A percentile compares a stretch with the other conserved stretches of the same genome.
phyloP scores from a whole-genome alignment of 73 alveolate species.

The Urostyla sp. region DNA sequence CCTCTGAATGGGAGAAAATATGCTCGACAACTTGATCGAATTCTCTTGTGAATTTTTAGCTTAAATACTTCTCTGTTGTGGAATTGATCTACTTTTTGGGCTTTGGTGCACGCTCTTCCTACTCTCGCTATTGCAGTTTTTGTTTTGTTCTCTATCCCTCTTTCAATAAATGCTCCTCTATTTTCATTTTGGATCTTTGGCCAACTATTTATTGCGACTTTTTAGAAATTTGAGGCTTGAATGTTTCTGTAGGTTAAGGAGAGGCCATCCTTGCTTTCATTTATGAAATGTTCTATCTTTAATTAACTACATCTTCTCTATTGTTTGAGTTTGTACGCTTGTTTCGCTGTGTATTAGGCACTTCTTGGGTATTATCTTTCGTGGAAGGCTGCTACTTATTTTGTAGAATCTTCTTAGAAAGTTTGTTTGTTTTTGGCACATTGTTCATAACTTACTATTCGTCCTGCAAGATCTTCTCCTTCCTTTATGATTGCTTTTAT shows the following conservation, averaged over 20 bases:
- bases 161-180: conserved; percentile 43
- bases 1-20: conserved; percentile 12
- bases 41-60: conserved; percentile 44
- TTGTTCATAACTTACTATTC: background rate
- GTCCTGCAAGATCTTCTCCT: background rate
- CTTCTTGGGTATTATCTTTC: background rate
- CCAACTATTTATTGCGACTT: conserved; percentile 39
- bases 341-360: background rate
- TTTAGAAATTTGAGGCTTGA: conserved; percentile 44
- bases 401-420: conserved; percentile 35
- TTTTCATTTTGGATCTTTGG: conserved; percentile 12
- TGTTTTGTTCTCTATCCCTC: conserved; percentile 27
- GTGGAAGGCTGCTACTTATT: conserved; percentile 15
- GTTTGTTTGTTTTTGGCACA: conserved; percentile 18
- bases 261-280: conserved; percentile 9
- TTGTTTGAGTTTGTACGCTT: background rate
- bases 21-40: conserved; percentile 26
- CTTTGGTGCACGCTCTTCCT: background rate
- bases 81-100: conserved; percentile 10
- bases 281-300: background rate
- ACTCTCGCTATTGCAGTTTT: background rate
- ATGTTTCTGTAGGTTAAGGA: conserved; percentile 25
- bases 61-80: conserved; percentile 28
- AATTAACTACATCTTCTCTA: background rate
- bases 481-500: background rate